phyloP scores from a whole-genome alignment of 2,329 filamentous ascomycete species.

The Alternaria brassicae region DNA sequence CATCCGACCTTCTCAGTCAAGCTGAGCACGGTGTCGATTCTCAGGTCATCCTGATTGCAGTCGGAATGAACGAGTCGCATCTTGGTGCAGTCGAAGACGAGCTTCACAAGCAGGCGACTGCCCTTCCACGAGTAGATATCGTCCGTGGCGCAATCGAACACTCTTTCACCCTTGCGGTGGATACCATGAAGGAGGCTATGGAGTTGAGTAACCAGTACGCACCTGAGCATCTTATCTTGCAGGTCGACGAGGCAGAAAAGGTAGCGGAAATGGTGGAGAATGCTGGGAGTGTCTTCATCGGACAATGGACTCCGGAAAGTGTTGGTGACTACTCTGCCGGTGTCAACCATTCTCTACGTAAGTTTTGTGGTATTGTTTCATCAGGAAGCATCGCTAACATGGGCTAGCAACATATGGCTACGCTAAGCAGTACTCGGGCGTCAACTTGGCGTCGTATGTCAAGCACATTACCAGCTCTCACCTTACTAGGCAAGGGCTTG shows the following conservation, averaged over 20 bases:
- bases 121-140: slow-evolving; percentile 89
- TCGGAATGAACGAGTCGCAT: slow-evolving; percentile 76
- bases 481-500: slow-evolving; percentile 82
- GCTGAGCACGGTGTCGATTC: slow-evolving; percentile 97
- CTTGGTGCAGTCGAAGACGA: slow-evolving; percentile 89
- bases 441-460: slow-evolving; percentile 93
- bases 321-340: slow-evolving; percentile 98
- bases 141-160: slow-evolving; percentile 89
- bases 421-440: slow-evolving; percentile 97
- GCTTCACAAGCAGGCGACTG: slow-evolving; percentile 84
- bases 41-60: slow-evolving; percentile 89
- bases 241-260: slow-evolving; percentile 77
- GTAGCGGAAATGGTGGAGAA: slow-evolving; percentile 84
- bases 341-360: slow-evolving; percentile 96
- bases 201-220: slow-evolving; percentile 92
- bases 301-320: slow-evolving; percentile 95
- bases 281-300: slow-evolving; percentile 94
- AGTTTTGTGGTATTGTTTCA: slow-evolving; percentile 53
- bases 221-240: slow-evolving; percentile 94
- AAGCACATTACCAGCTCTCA: slow-evolving; percentile 98
- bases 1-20: slow-evolving; percentile 91
- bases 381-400: background rate
- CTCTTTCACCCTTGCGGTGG: slow-evolving; percentile 82
- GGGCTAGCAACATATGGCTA: slow-evolving; percentile 91
- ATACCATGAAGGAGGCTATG: slow-evolving; percentile 77